Conservation (phyloP, 2,329 filamentous ascomycete species). For the Nakataea oryzae region DNA sequence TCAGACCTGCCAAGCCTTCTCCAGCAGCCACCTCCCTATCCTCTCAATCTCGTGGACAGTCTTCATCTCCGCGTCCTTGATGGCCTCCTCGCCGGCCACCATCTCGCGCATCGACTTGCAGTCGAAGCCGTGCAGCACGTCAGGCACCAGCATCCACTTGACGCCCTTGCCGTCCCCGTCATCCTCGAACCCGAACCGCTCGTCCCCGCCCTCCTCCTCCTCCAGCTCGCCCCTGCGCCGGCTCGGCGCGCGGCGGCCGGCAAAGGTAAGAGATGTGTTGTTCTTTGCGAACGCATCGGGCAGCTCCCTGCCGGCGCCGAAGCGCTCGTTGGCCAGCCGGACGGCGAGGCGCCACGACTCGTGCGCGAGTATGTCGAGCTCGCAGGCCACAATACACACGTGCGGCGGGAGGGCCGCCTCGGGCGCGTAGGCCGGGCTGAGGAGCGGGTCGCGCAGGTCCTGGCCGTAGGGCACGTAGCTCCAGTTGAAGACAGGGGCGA, state of each 20-base stretch:
- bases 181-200: constrained; percentile 24
- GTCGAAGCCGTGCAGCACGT: constrained; percentile 30
- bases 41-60: constrained; percentile 8
- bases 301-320: constrained; percentile 11
- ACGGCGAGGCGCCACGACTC: constrained; percentile 28
- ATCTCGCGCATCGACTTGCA: constrained; percentile 14
- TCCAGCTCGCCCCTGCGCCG: constrained; percentile 14
- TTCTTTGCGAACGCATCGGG: constrained; percentile 5
- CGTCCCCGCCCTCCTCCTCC: constrained; percentile 16
- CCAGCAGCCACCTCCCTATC: constrained; percentile 2
- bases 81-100: constrained; percentile 17
- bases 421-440: constrained; percentile 25
- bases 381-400: constrained; percentile 30
- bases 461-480: constrained; percentile 24
- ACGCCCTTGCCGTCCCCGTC: constrained; percentile 14
- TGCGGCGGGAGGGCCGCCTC: constrained; percentile 25
- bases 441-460: constrained; percentile 23
- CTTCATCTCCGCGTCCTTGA: constrained; percentile 19
- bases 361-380: constrained; percentile 33
- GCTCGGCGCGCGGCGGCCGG: constrained; percentile 10
- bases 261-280: constrained; percentile 4
- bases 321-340: constrained; percentile 19
- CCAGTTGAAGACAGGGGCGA: constrained; percentile 27
- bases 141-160: constrained; percentile 30
- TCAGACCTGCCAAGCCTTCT: constrained; percentile 1